Base-by-base conservation (phyloP, 257 asterid species). In the Marsdenia floribunda region DNA sequence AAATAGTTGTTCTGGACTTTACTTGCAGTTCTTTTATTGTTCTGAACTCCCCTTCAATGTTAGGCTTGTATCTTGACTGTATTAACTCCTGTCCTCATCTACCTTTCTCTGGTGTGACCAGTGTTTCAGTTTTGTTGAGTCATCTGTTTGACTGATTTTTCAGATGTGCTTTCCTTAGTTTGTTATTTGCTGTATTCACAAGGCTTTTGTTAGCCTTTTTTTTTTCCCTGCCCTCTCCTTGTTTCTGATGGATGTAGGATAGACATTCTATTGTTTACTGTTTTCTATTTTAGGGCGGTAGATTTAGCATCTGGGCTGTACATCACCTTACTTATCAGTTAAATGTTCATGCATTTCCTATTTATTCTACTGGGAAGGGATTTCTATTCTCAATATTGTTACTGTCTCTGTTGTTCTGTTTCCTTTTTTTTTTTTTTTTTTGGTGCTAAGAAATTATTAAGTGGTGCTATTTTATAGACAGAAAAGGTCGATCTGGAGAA, bases 401-500 rank as follows among this genome's bases (percentile, higher is more conserved):
- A 47, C 71, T 74, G 24, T 52, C 35, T 61, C 40, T 44, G 49
- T 44, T 44, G 12, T 44, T 44, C 47, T 42, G 8, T 7, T 44
- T 7, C 10, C 6, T 38, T 38, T 3, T 38, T 5, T 5, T 38
- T 38, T 8, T 8, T 44, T 44, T 7, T 60, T 55, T 75, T 71
- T 70, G 79, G 74, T 75, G 68, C 81, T 78, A 63, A 86, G 68
- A 77, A 71, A 57, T 22, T 73, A 63, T 53, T 73, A 26, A 70
- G 2, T 60, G 13, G 72, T 80, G 26, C 59, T 52, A 72, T 70
- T 86, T 60, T 89, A 82, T 86, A 95, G 99, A 89, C 99, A 74
- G 99, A 95, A 85, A 95, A 92, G 64, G 99, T 95, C 44, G 99
- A 95, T 80, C 80, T 95, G 85, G 99, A 95, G 87, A 89, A 95